Evolutionary conservation across 2,329 filamentous ascomycete genomes (phyloP), one percentile per base, ranked within the genome.

Genomic region (Hyphodiscus sp.): DNA sequence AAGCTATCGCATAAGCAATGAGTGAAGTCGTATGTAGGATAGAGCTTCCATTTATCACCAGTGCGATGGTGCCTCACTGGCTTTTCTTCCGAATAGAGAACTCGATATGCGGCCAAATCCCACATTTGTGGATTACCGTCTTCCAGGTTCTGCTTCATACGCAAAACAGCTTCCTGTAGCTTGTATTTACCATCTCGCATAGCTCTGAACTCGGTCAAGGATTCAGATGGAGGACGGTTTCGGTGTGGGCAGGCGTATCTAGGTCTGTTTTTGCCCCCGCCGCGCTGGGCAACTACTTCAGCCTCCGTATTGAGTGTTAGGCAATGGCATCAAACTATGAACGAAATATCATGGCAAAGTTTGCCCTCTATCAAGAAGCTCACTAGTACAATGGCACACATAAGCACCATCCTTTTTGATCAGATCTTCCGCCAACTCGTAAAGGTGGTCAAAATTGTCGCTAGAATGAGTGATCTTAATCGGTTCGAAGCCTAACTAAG

Each of bases 1-100:
- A 95, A 87, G 60, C 87, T 90, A 76, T 96, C 91, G 64, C 87
- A 91, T n/a, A 95, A 75, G 69, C 88, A 95, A 74, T 94, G 88
- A 0, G 86, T 86, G 67, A 92, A 92, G 69, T 95, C 91, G 66
- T 96, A 95, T 0, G 91, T 92, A 0, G 91, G 91, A 69, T 95
- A 96, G 58, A 96, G 94, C 70, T 82, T 85, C 89, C 91, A 96
- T 66, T 85, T 82, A 60, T 80, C 75, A 20, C 87, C 88, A 0
- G 91, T 94, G 26, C 87, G 81, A 69, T 88, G 82, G 67, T 94
- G 89, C 55, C 15, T 42, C 15, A 29, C n/a, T 13, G 15, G 8
- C 16, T 80, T 71, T 49, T 87, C 83, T 8, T 26, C 23, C 23
- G 23, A 26, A 64, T 85, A 79, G 56, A 88, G 79, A 53, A 96